A percentile compares a stretch with the other conserved stretches of the same genome.
These are phyloP conservation scores for Phycomyces nitens DNA, from an alignment of 192 early-diverging fungal species.

Conservation along the genomic window DNA sequence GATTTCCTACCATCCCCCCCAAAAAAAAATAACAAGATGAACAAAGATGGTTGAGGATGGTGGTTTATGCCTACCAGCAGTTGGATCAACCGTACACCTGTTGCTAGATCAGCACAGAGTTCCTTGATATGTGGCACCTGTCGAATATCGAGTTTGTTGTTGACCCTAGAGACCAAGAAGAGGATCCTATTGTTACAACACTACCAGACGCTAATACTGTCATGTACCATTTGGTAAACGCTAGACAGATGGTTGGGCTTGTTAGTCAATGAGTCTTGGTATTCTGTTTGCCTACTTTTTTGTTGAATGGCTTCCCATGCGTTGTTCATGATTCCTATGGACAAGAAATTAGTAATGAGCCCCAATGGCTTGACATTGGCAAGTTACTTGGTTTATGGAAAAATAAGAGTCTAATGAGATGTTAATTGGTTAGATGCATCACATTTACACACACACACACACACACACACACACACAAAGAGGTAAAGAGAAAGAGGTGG, in stretches of 20 bases:
- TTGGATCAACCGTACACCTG: slow-evolving; percentile 56
- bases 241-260: slow-evolving; percentile 34
- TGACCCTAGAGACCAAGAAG: slow-evolving; percentile 52
- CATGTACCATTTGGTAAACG: slow-evolving; percentile 79
- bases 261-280: background rate
- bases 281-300: slow-evolving; percentile 67
- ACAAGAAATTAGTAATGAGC: too few species aligned
- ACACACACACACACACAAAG: background rate
- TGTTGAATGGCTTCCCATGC: slow-evolving; percentile 89
- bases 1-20: slow-evolving; percentile 79
- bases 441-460: too few species aligned
- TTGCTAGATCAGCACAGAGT: slow-evolving; percentile 39
- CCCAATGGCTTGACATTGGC: too few species aligned
- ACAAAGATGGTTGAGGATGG: slow-evolving; percentile 21
- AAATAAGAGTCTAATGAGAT: background rate
- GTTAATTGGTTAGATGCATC: too few species aligned
- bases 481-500: background rate
- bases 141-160: slow-evolving; percentile 64
- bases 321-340: slow-evolving; percentile 56
- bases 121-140: slow-evolving; percentile 43
- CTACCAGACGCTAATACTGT: background rate
- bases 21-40: too few species aligned
- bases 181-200: slow-evolving; percentile 4
- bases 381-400: too few species aligned
- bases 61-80: slow-evolving; percentile 49